phyloP scores from a whole-genome alignment of 805 yeast species.

The Metschnikowia baotianmanensis region DNA sequence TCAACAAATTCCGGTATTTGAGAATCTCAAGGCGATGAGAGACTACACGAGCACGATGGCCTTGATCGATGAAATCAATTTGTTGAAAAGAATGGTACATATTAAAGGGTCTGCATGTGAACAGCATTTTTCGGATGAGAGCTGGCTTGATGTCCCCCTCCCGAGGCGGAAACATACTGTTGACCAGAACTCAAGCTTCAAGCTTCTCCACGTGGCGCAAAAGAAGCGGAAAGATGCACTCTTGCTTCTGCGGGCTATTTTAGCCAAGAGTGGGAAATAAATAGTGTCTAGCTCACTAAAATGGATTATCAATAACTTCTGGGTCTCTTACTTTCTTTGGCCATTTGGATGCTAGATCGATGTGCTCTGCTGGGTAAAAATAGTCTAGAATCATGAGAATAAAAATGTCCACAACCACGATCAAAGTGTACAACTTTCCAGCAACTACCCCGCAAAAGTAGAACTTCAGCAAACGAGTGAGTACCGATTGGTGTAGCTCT shows the following conservation, averaged over 20 bases:
- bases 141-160: slow-evolving; percentile 7
- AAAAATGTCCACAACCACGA: slow-evolving; percentile 77
- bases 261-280: not conserved
- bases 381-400: slow-evolving; percentile 62
- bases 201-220: slow-evolving; percentile 6
- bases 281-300: too few species aligned
- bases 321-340: slow-evolving; percentile 37
- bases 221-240: slow-evolving; percentile 8
- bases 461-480: slow-evolving; percentile 59
- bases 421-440: slow-evolving; percentile 76
- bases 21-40: slow-evolving; percentile 32
- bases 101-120: not conserved
- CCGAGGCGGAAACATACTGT: not conserved
- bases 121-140: not conserved
- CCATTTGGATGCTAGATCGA: slow-evolving; percentile 84
- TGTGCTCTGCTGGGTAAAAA: slow-evolving; percentile 61
- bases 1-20: slow-evolving; percentile 24
- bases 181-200: not conserved
- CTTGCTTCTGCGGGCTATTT: slow-evolving; percentile 2
- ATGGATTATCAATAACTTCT: not conserved
- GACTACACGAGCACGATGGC: slow-evolving; percentile 32
- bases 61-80: slow-evolving; percentile 44
- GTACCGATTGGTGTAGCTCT: slow-evolving; percentile 49
- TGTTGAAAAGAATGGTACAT: slow-evolving; percentile 36
- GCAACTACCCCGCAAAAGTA: slow-evolving; percentile 80